Evolutionary conservation across 2,329 filamentous ascomycete species (phyloP), one percentile per base, ranked within the genome.

Genomic region (Lasiodiplodia citricola): DNA sequence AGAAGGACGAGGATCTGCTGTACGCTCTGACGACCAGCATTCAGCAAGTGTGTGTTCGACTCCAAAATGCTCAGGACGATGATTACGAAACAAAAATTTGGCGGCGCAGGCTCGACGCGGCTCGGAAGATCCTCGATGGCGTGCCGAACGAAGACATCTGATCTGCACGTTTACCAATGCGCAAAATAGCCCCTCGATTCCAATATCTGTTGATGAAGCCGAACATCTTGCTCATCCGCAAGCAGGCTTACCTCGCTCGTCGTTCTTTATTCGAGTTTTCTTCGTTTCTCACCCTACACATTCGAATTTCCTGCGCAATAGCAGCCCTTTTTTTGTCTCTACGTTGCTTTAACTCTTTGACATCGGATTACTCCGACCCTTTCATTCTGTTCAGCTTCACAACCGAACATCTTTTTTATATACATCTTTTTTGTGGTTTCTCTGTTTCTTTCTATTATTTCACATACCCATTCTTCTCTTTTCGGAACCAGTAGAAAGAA

Each of bases 101-200:
- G 78, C 85, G 93, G 70, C 84, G 91, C 71, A 86, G 91, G 72
- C 85, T 97, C 63, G 92, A 96, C 72, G 87, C 89, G 65, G 94
- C 93, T 5, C 88, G 90, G 70, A 85, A 87, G 65, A 86, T 92
- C 3, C 83, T 97, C 37, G 92, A 95, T 72, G 92, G 92, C 5
- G 81, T 89, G 69, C 73, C 74, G 11, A 63, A 28, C 11, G 70
- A 66, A 25, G 62, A 70, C 10, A 54, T 58, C 65, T 67, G 55
- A 67, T 37, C 51, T 47, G 50, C 52, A 37, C 44, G 4, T 31
- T 28, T 28, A 10, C 31, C 14, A 38, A 23, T 31, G 37, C 63
- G 38, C 47, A 52, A 66, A 47, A 66, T n/a, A 38, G 23, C 37
- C 60, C 44, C 44, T 64, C 47, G 25, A 56, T 55, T 35, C 13